phyloP scores from a whole-genome alignment of 106 monocot genomes.

The Dendrobium nobile region DNA sequence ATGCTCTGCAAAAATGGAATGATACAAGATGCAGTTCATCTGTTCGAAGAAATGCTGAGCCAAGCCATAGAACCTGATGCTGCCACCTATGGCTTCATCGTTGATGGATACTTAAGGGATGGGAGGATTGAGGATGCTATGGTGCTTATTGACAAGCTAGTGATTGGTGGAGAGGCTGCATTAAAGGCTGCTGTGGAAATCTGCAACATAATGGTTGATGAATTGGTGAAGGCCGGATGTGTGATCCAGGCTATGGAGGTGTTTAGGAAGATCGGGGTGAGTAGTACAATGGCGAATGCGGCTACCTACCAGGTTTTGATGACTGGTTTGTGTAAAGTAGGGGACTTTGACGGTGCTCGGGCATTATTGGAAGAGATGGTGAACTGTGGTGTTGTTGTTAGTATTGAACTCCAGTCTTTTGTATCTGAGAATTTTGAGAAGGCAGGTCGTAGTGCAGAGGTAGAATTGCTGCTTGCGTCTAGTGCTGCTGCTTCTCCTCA shows the following conservation, averaged over 20 bases:
- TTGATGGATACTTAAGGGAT: conserved; percentile 45
- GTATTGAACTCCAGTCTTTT: conserved; percentile 29
- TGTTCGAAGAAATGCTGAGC: conserved; percentile 68
- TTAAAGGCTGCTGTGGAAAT: conserved; percentile 42
- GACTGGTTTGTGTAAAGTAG: conserved; percentile 46
- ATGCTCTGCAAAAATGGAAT: conserved; percentile 56
- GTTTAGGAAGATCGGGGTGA: conserved; percentile 54
- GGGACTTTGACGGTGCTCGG: conserved; percentile 37
- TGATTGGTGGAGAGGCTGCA: conserved; percentile 25
- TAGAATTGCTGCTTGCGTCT: conserved; percentile 27
- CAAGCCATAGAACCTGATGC: conserved; percentile 56
- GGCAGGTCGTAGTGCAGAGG: conserved; percentile 46
- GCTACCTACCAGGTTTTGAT: conserved; percentile 52
- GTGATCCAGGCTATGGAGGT: conserved; percentile 31
- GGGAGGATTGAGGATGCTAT: conserved; percentile 45
- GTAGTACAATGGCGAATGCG: conserved; percentile 35
- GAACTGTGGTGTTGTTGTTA: conserved; percentile 18
- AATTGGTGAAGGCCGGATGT: conserved; percentile 44
- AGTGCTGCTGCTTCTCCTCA: conserved; percentile 3
- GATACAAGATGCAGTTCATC: conserved; percentile 37
- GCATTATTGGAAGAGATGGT: conserved; percentile 58
- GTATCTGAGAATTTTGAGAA: conserved; percentile 39
- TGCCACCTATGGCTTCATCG: conserved; percentile 45
- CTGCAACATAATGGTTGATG: conserved; percentile 60
- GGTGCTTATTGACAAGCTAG: conserved; percentile 43